Evolutionary conservation across 768 basidiomycete genomes (phyloP), one percentile per base, ranked within the genome.

Genomic region (Pulveroboletus sp.): DNA sequence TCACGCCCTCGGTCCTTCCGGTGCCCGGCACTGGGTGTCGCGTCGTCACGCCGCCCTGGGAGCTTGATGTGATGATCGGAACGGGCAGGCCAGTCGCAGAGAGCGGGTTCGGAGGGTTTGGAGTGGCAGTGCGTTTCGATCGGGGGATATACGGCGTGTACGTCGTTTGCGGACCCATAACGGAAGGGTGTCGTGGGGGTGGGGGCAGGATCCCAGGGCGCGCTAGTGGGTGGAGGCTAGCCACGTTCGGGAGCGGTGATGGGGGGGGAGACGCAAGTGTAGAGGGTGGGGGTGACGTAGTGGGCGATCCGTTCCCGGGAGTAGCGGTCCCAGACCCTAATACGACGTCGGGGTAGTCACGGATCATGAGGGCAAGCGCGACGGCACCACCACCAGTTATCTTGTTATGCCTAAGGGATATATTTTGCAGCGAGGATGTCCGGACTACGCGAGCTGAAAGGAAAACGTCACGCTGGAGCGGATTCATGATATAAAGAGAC

Each of bases 291-390:
- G 60, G 53, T 21, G 59, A 55, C 1, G 53, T 8, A 46, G 57
- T 8, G 43, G 47, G 43, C 6, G 42, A 41, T 11, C 58, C 41
- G 13, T 42, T 54, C 4, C 28, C 18, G 14, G 56, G 47, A 1
- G 5, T 11, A 31, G 21, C 3, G 30, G 53, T 4, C 2, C 31
- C 30, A 2, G 54, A 40, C 1, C 46, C 61, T 27, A 76, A 72
- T 8, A 84, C 78, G 38, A 85, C 76, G 56, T 96, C 92, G 4
- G 92, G 90, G 63, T 97, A 98, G 67, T 99, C 95, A 45, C 89
- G 82, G 55, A 97, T 93, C 91, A 99, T 94, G 45, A 96, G 77
- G 0, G 95, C 93, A 11, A 98, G 76, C 0, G 93, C 89, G 6
- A 98, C 92, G 8, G 88, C 93, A 31, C 93, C 92, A 6, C 89